A percentile compares a stretch with the other conserved stretches of the same genome.
phyloP scores from a whole-genome alignment of 2,329 filamentous ascomycete species.

The Bipolaris cookei region DNA sequence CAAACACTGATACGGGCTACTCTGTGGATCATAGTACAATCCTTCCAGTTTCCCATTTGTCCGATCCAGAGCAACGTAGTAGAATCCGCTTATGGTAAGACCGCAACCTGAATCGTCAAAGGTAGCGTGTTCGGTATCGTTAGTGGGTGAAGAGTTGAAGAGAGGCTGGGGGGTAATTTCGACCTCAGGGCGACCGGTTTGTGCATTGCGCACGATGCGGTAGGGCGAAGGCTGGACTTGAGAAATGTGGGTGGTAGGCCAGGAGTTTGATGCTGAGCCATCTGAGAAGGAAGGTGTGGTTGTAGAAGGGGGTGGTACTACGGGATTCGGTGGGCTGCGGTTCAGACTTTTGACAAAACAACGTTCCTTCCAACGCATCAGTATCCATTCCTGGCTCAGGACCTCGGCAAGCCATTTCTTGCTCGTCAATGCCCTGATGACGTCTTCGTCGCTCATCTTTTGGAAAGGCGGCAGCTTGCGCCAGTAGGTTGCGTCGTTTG shows the following conservation, averaged over 20 bases:
- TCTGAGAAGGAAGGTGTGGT: conserved; percentile 11
- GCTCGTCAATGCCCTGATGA: conserved; percentile 54
- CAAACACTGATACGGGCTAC: conserved; percentile 61
- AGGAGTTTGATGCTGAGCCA: conserved; percentile 5
- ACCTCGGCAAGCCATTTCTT: conserved; percentile 41
- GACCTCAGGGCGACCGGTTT: conserved; percentile 21
- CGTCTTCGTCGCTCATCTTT: conserved; percentile 48
- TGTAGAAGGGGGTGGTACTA: conserved; percentile 20
- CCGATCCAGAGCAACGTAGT: conserved; percentile 58
- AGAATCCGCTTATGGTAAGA: conserved; percentile 62
- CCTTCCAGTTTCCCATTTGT: conserved; percentile 57
- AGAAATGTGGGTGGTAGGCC: conserved; percentile 9
- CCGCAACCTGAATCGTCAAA: conserved; percentile 51
- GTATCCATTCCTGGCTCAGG: conserved; percentile 57
- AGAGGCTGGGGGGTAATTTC: conserved; percentile 18
- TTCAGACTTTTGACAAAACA: conserved; percentile 54
- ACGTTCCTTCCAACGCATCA: conserved; percentile 64
- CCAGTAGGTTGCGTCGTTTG: conserved; percentile 58
- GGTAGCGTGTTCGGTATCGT: conserved; percentile 29
- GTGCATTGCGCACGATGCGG: conserved; percentile 24
- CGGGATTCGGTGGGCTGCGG: conserved; percentile 21
- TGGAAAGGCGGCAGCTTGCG: conserved; percentile 56
- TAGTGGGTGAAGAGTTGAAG: not conserved
- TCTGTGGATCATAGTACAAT: conserved; percentile 62
- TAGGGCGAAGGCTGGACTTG: conserved; percentile 21